Evolutionary conservation across 2,329 filamentous ascomycete species (phyloP).

Genomic region (Xylogone sp.): DNA sequence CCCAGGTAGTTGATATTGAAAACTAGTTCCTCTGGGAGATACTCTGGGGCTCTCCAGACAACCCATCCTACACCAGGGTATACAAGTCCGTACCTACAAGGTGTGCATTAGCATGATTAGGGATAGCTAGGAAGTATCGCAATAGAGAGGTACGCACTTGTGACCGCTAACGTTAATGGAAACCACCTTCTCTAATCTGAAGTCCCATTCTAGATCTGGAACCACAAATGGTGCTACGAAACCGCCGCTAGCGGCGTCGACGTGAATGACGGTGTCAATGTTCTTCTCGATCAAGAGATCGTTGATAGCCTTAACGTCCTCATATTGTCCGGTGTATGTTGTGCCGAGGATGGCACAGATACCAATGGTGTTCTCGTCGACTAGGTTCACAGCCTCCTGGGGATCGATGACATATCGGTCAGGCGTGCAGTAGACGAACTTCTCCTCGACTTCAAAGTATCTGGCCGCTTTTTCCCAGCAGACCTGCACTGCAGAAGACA

Average conservation of each 20-base stretch:
- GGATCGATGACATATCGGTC: constrained; percentile 63
- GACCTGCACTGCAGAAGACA: constrained; percentile 94
- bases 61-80: constrained; percentile 96
- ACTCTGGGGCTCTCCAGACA: constrained; percentile 80
- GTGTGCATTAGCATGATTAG: no score
- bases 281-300: constrained; percentile 73
- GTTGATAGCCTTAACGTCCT: constrained; percentile 89
- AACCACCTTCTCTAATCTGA: constrained; percentile 81
- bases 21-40: constrained; percentile 83
- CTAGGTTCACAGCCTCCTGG: constrained; percentile 53
- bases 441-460: constrained; percentile 93
- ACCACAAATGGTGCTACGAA: constrained; percentile 92
- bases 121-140: neutral
- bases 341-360: constrained; percentile 90
- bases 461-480: constrained; percentile 93
- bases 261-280: constrained; percentile 83
- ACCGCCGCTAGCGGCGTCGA: constrained; percentile 87
- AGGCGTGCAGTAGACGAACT: constrained; percentile 62
- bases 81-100: constrained; percentile 72
- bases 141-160: constrained; percentile 55
- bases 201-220: constrained; percentile 85
- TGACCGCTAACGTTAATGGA: constrained; percentile 95
- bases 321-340: constrained; percentile 94
- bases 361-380: constrained; percentile 75
- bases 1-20: constrained; percentile 99